Evolutionary conservation across 1,284 basidiomycete species (phyloP).

Genomic region (Filobasidium uniguttulatum): DNA sequence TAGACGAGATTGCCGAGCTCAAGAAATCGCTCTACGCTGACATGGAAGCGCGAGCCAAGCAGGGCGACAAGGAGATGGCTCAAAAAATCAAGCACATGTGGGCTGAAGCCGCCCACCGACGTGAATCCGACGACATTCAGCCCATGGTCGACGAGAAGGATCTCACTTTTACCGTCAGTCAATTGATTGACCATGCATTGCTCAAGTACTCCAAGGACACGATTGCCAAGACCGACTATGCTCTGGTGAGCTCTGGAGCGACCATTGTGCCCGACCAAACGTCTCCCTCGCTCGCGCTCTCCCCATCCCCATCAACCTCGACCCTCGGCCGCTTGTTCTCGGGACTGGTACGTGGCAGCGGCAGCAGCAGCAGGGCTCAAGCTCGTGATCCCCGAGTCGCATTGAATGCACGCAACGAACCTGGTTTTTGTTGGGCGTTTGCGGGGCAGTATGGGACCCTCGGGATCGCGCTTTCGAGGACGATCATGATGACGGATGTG

Average conservation of each 20-base stretch:
- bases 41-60: not conserved
- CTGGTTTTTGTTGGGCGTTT: conserved; percentile 90
- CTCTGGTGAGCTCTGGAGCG: conserved; percentile 68
- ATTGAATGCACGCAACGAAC: conserved; percentile 57
- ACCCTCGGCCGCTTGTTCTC: conserved; percentile 5
- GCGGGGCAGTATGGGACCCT: conserved; percentile 60
- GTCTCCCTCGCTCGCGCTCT: conserved; percentile 55
- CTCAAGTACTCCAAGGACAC: conserved; percentile 57
- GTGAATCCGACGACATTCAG: not conserved
- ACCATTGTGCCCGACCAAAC: conserved; percentile 68
- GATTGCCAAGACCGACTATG: conserved; percentile 70
- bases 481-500: conserved; percentile 56
- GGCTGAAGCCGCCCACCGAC: not conserved
- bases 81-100: not conserved
- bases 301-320: conserved; percentile 5
- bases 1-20: conserved; percentile 22
- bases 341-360: conserved; percentile 18
- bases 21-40: conserved; percentile 1
- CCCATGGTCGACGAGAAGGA: conserved; percentile 42
- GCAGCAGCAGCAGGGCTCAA: conserved; percentile 40
- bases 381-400: conserved; percentile 72
- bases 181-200: conserved; percentile 56
- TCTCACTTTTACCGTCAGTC: conserved; percentile 52
- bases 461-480: conserved; percentile 60
- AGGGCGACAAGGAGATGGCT: not conserved